A percentile compares a stretch with the other conserved stretches of the same genome.
Conservation (phyloP, 2,329 filamentous ascomycete genomes). For the Pseudogymnoascus pannorum region DNA sequence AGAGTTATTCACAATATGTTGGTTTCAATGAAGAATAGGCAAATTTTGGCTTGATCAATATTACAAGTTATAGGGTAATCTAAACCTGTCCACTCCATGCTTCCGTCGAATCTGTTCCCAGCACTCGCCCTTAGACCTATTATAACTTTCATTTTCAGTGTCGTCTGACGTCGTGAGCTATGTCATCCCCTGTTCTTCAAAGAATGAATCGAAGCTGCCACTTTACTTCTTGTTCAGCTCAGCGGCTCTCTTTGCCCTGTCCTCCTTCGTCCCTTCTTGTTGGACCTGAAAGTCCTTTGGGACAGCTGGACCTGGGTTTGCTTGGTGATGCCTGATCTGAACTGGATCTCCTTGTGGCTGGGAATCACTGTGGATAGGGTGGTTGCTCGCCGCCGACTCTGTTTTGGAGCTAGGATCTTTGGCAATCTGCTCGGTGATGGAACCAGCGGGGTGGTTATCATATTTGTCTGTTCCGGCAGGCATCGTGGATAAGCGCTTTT, state of each 20-base stretch:
- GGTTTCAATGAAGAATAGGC: not conserved
- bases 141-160: not conserved
- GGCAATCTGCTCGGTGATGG: conserved; percentile 31
- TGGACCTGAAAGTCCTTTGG: conserved; percentile 45
- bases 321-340: conserved; percentile 44
- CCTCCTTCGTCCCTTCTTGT: conserved; percentile 59
- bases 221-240: conserved; percentile 51
- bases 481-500: conserved; percentile 25
- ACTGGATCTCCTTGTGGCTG: conserved; percentile 39
- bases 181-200: not conserved
- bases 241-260: conserved; percentile 56
- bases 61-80: not conserved
- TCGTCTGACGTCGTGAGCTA: not conserved
- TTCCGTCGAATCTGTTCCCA: not conserved
- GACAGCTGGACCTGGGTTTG: conserved; percentile 51
- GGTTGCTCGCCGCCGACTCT: conserved; percentile 31
- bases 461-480: conserved; percentile 33
- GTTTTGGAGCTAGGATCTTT: conserved; percentile 31
- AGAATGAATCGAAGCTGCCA: not conserved
- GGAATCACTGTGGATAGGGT: conserved; percentile 30
- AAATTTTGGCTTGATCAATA: conserved; percentile 3
- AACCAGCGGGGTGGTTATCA: conserved; percentile 26
- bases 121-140: not conserved
- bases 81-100: not conserved
- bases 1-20: not conserved